Evolutionary conservation across 2,329 filamentous ascomycete species (phyloP).

Genomic region (Teratosphaeria pseudoeucalypti): DNA sequence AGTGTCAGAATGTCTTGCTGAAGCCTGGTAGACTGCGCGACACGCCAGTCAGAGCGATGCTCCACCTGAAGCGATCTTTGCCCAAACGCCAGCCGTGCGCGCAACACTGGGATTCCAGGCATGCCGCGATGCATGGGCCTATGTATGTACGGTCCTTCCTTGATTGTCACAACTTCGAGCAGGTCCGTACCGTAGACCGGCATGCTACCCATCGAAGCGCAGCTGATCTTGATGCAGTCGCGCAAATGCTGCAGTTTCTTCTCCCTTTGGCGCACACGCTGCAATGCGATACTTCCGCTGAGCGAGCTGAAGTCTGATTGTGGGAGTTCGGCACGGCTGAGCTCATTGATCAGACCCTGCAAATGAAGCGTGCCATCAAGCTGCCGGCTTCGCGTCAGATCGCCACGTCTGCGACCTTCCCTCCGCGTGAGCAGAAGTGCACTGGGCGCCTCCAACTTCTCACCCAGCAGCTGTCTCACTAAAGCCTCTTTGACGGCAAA

Average conservation of each 20-base stretch:
- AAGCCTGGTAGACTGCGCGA: conserved; percentile 11
- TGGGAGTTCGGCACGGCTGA: not conserved
- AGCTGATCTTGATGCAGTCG: conserved; percentile 17
- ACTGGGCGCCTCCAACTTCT: conserved; percentile 4
- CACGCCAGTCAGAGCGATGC: conserved; percentile 17
- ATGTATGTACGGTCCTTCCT: conserved; percentile 10
- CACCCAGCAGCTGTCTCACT: conserved; percentile 45
- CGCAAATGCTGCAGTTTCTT: conserved; percentile 18
- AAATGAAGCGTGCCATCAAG: conserved; percentile 10
- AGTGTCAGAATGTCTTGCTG: conserved; percentile 46
- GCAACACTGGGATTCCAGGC: conserved; percentile 1
- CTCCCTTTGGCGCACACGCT: conserved; percentile 14
- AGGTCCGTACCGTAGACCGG: conserved; percentile 24
- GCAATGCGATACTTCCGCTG: conserved; percentile 16
- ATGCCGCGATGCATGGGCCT: not conserved
- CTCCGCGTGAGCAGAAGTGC: conserved; percentile 10
- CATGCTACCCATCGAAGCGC: conserved; percentile 7
- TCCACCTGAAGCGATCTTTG: conserved; percentile 14
- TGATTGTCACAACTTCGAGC: conserved; percentile 18
- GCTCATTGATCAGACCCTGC: not conserved
- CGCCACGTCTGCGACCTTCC: conserved; percentile 10
- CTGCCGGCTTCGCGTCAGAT: conserved; percentile 12
- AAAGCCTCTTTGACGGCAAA: conserved; percentile 64
- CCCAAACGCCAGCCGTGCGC: conserved; percentile 13
- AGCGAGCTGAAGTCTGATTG: conserved; percentile 15